Evolutionary conservation across 2,329 filamentous ascomycete genomes (phyloP).

Genomic region (Ceratocystis destructans): DNA sequence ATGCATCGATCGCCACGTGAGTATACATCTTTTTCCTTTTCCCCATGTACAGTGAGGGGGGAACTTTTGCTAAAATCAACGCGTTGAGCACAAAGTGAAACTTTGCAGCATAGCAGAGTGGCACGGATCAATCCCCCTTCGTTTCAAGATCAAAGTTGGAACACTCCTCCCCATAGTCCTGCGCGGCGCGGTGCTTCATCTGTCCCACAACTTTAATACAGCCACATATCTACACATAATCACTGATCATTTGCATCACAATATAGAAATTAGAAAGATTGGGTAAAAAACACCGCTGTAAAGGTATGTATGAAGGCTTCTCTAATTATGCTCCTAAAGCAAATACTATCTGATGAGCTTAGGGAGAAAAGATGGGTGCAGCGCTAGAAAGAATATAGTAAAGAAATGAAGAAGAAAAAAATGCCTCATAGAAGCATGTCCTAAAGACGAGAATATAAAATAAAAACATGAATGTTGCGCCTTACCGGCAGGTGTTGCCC

Average conservation of each 20-base stretch:
- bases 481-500: background rate
- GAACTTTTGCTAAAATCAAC: background rate
- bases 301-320: background rate
- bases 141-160: background rate
- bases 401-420: background rate
- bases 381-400: background rate
- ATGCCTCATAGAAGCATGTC: too few species aligned
- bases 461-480: background rate
- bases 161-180: background rate
- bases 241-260: background rate
- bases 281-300: background rate
- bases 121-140: background rate
- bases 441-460: background rate
- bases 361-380: background rate
- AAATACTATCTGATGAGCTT: background rate
- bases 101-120: background rate
- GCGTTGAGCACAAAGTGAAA: too few species aligned
- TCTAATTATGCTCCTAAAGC: background rate
- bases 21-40: too few species aligned
- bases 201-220: background rate
- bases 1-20: too few species aligned
- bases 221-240: too few species aligned
- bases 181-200: background rate
- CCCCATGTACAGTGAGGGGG: too few species aligned
- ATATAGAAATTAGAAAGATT: background rate